Conservation (phyloP, 371 early-diverging fungal genomes). For the Amoeboaphelidium protococcarum region DNA sequence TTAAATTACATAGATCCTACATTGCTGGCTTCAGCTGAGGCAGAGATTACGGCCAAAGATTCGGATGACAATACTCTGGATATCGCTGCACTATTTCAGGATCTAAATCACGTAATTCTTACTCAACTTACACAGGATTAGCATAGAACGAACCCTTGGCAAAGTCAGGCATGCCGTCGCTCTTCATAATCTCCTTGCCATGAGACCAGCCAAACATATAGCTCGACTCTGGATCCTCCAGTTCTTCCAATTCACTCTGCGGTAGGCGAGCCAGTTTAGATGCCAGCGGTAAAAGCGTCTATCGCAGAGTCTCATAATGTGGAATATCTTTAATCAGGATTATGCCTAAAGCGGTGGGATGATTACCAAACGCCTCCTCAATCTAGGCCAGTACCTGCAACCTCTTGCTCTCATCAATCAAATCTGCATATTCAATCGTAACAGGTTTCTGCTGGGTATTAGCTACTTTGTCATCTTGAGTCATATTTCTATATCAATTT, state of each 20-base stretch:
- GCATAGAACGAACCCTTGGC: conserved; percentile 20
- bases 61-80: conserved; percentile 17
- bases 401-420: background rate
- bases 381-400: background rate
- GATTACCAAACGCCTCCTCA: conserved; percentile 19
- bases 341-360: conserved; percentile 16
- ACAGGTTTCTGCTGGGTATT: background rate
- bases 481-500: no score
- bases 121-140: conserved; percentile 19
- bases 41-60: conserved; percentile 20
- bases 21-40: conserved; percentile 15
- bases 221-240: conserved; percentile 16
- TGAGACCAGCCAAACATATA: conserved; percentile 29
- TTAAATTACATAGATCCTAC: conserved; percentile 18
- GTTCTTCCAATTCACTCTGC: conserved; percentile 11
- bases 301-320: conserved; percentile 11
- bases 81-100: conserved; percentile 3
- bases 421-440: background rate
- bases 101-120: conserved; percentile 4
- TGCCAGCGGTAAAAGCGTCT: conserved; percentile 17
- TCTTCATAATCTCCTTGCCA: conserved; percentile 31
- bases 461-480: no score
- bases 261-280: conserved; percentile 22
- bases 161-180: conserved; percentile 11
- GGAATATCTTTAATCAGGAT: conserved; percentile 22